Conservation (phyloP, 1,284 basidiomycete species). For the Cutaneotrichosporon spelunceum region DNA sequence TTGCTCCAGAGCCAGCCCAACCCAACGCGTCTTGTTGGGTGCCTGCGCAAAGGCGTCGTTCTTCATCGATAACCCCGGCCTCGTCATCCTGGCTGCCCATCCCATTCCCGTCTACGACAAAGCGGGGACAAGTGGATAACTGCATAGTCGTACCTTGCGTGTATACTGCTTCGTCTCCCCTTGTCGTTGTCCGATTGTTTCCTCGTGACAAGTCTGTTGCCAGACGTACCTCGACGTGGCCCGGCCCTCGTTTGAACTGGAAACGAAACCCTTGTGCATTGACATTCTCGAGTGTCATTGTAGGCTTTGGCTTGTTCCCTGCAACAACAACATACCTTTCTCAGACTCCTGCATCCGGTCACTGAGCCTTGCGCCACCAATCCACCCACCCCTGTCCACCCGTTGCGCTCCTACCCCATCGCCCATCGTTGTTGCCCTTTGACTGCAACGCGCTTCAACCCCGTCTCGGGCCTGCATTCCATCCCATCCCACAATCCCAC, state of each 20-base stretch:
- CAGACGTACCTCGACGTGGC: not conserved
- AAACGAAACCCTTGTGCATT: not conserved
- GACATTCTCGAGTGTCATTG: not conserved
- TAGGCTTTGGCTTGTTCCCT: not conserved
- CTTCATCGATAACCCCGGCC: not conserved
- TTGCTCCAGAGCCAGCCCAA: too few relatives aligned
- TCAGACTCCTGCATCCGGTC: not conserved
- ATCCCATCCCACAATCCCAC: not conserved
- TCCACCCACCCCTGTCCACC: not conserved
- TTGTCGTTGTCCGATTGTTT: too few relatives aligned
- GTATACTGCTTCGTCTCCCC: too few relatives aligned
- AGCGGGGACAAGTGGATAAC: not conserved
- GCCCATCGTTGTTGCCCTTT: too few relatives aligned
- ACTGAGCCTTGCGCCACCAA: not conserved
- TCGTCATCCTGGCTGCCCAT: too few relatives aligned
- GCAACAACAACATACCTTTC: too few relatives aligned
- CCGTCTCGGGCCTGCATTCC: not conserved
- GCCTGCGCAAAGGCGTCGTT: not conserved
- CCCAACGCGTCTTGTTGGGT: not conserved
- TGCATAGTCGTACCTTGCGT: too few relatives aligned
- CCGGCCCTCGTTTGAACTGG: not conserved
- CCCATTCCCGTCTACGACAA: not conserved
- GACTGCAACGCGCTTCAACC: not conserved
- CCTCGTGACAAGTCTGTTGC: too few relatives aligned
- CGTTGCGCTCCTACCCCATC: not conserved